These are phyloP conservation scores for Circinella minor DNA, from an alignment of 371 early-diverging fungal genomes.

Conservation along the genomic window DNA sequence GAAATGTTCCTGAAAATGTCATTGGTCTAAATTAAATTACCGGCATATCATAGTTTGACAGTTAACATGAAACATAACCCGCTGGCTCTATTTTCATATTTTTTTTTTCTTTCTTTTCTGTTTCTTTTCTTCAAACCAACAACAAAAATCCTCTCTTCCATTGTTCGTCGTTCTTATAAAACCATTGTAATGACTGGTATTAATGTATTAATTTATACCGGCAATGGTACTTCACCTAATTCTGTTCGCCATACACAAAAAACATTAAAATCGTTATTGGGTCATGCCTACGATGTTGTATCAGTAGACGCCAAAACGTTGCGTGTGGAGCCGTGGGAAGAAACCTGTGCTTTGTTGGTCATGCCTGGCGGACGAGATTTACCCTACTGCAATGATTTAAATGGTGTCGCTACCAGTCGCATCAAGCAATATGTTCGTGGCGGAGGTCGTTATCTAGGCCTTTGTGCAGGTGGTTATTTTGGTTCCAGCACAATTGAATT, in stretches of 20 bases:
- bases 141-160: conserved; percentile 1
- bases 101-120: neutral
- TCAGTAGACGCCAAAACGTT: conserved; percentile 76
- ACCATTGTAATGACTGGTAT: conserved; percentile 38
- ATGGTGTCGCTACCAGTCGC: conserved; percentile 59
- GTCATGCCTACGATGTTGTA: conserved; percentile 85
- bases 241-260: conserved; percentile 68
- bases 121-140: neutral
- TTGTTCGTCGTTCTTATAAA: neutral
- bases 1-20: too few relatives aligned
- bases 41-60: too few relatives aligned
- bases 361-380: conserved; percentile 92
- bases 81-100: neutral
- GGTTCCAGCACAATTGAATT: conserved; percentile 75
- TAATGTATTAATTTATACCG: conserved; percentile 88
- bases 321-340: conserved; percentile 84
- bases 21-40: too few relatives aligned
- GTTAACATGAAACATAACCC: neutral
- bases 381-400: conserved; percentile 76
- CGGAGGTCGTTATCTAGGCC: conserved; percentile 90
- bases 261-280: conserved; percentile 70
- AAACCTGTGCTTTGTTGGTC: conserved; percentile 79
- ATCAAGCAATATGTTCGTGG: conserved; percentile 73
- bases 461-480: conserved; percentile 95
- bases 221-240: conserved; percentile 74